Conservation (phyloP, 2,329 filamentous ascomycete genomes). For the Penicillium sp. region DNA sequence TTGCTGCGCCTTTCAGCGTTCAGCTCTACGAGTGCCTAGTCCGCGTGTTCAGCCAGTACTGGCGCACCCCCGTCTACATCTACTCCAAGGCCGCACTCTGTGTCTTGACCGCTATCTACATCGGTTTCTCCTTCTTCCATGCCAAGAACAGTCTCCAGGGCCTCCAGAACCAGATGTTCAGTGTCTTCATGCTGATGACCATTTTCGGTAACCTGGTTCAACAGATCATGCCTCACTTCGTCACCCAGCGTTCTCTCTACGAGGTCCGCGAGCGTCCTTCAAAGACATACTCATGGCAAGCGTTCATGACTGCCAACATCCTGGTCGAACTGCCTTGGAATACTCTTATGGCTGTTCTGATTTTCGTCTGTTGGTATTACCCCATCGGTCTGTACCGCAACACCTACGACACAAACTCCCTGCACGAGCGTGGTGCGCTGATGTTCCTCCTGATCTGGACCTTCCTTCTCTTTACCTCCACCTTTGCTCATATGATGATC, state of each 20-base stretch:
- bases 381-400: slow-evolving; percentile 50
- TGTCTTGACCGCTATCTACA: slow-evolving; percentile 64
- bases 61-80: slow-evolving; percentile 84
- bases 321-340: slow-evolving; percentile 67
- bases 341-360: slow-evolving; percentile 58
- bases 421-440: slow-evolving; percentile 56
- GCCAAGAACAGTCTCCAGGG: slow-evolving; percentile 71
- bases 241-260: slow-evolving; percentile 56
- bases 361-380: slow-evolving; percentile 66
- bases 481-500: slow-evolving; percentile 71
- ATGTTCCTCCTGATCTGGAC: slow-evolving; percentile 62
- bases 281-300: slow-evolving; percentile 71
- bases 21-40: slow-evolving; percentile 65
- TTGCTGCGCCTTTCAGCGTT: slow-evolving; percentile 66
- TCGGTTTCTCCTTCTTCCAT: slow-evolving; percentile 77
- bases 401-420: slow-evolving; percentile 35
- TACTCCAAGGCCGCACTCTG: slow-evolving; percentile 74
- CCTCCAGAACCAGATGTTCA: slow-evolving; percentile 85
- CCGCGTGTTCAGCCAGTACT: slow-evolving; percentile 86
- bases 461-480: slow-evolving; percentile 66
- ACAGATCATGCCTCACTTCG: slow-evolving; percentile 57
- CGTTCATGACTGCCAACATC: slow-evolving; percentile 66
- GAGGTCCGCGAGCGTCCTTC: slow-evolving; percentile 59
- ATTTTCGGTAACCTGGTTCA: slow-evolving; percentile 62
- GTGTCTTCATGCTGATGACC: slow-evolving; percentile 78